phyloP scores from a whole-genome alignment of 768 basidiomycete species.

The Tephrocybe sp. region DNA sequence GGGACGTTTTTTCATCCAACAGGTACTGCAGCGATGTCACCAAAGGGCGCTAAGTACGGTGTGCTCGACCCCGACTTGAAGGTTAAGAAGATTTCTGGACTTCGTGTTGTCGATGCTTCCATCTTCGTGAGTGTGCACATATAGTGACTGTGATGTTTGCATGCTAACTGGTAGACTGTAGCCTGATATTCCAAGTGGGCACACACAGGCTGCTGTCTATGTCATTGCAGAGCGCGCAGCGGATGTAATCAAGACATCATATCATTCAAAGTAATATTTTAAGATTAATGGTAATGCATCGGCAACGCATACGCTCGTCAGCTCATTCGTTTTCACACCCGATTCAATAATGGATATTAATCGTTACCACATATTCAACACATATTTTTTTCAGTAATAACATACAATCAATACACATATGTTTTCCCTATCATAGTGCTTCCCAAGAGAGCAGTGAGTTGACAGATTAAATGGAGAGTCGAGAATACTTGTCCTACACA shows the following conservation, averaged over 20 bases:
- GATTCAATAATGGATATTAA: too few relatives aligned
- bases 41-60: conserved; percentile 20
- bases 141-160: neutral
- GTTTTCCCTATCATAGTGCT: too few relatives aligned
- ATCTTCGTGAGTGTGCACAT: conserved; percentile 17
- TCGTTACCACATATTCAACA: neutral
- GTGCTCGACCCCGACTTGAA: conserved; percentile 24
- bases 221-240: conserved; percentile 35
- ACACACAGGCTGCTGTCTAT: conserved; percentile 35
- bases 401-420: too few relatives aligned
- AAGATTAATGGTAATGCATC: too few relatives aligned
- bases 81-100: conserved; percentile 32
- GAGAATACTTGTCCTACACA: too few relatives aligned
- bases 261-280: neutral
- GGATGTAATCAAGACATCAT: conserved; percentile 27
- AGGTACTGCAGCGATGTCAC: conserved; percentile 30
- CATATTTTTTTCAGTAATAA: too few relatives aligned
- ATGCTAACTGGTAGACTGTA: conserved; percentile 8
- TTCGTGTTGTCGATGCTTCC: conserved; percentile 39
- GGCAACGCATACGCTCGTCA: too few relatives aligned
- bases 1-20: conserved; percentile 30
- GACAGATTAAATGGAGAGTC: too few relatives aligned
- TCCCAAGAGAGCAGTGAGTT: too few relatives aligned
- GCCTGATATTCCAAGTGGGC: conserved; percentile 30
- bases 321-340: too few relatives aligned